Base-by-base conservation (phyloP, 2,329 filamentous ascomycete species). In the Pseudocercospora fuligena region DNA sequence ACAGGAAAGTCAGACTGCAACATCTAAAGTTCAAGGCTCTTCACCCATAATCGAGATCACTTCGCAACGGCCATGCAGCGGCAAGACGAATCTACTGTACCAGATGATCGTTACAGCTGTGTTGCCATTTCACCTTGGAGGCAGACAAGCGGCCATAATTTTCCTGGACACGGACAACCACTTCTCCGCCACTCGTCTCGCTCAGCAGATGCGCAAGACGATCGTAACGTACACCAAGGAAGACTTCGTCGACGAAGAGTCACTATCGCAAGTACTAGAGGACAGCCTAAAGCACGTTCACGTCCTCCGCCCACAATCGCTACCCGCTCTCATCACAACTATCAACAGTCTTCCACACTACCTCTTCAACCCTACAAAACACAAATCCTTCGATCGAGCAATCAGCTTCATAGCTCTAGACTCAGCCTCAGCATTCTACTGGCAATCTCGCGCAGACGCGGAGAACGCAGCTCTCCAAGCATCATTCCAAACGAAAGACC, bases 61-160 rank as follows among this genome's bases (percentile, higher is more conserved):
- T 21, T 86, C 86, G 60, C 77, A 80, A 40, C 78, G 79, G 12
- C 78, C 86, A 3, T 82, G 82, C 27, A 79, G 82, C 11, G 88
- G 88, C 9, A 89, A 88, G 76, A 86, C 87, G 0, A 83, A 86
- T 40, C 74, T 90, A 0, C 78, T 90, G 40, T 88, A 89, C 76
- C 82, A 86, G 66, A 76, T 89, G 47, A 81, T 81, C 29, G 82
- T 84, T 2, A 72, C 81, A 9, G 82, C 84, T 36, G 78, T 88
- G 8, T 79, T 90, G 0, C 86, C 87, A 0, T 66, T 70, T 5
- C 69, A 74, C 61, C 70, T 85, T 1, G 74, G 77, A 27, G 86
- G 87, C 19, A 81, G 82, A 59, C 78, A 80, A 31, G 79, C 82
- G 9, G 79, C 86, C 6, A 82, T 87, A 11, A 78, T 89, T 6